Evolutionary conservation across 2,329 filamentous ascomycete genomes (phyloP), one percentile per base, ranked within the genome.

Genomic region (Aaosphaeria pasadenensis): DNA sequence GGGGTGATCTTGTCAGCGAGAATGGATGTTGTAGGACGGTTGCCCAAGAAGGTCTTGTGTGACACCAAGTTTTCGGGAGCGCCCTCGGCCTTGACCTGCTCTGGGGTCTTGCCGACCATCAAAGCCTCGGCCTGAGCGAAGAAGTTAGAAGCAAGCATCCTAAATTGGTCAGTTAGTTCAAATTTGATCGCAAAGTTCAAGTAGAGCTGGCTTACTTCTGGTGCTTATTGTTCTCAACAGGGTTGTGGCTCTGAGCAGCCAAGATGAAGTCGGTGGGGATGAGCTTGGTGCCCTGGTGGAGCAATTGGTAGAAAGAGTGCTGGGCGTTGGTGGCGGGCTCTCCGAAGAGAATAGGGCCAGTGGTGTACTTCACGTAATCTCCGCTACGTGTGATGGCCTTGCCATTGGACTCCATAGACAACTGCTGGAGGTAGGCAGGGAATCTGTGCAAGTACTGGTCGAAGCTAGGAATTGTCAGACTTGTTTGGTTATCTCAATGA

Each of bases 391-490:
- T 95, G 67, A 97, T 91, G 52, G 88, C 89, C 82, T 99, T 99
- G 70, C 94, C 94, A 74, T 99, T 99, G 53, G 92, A 97, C 80
- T 99, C 94, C 94, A 99, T 99, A 52, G 92, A 97, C 51, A 99
- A 81, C 77, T 99, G 94, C 78, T 99, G 94, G 47, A 99, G 88
- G 78, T 99, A 99, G 62, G 94, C 94, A 35, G 94, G 91, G 86
- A 99, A 97, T 60, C 94, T 89, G 83, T 96, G 91, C 58, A 99
- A 86, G 78, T 99, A 99, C 77, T 99, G 94, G 77, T 99, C 94
- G 73, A 97, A 99, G 49, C 87, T 90, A 56, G 30, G 40, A 43
- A 1, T 44, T 11, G 47, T 59, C 35, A 62, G 56, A 24, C 17
- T 30, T 4, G 2, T 2, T 2, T 7, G 30, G 28, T 30, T 11